Evolutionary conservation across 225 moss, liverwort and hornwort species (phyloP), one percentile per base, ranked within the genome.

Genomic region (Physcomitrellopsis africana): DNA sequence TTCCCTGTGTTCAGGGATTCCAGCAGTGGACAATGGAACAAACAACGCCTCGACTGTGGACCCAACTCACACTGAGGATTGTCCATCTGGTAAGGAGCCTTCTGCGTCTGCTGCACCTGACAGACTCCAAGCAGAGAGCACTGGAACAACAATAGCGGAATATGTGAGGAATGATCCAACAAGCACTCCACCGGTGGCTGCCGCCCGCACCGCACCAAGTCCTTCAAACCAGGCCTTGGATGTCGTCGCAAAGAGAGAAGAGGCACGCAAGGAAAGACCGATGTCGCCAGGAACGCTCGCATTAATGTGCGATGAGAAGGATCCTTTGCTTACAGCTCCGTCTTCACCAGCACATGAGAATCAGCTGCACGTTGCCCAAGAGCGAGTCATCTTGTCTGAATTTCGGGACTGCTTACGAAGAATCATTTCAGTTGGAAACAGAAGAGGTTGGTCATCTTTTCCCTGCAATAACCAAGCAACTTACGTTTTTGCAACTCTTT

Each of bases 261-360:
- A 62, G 53, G 63, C 68, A 11, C 88, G 84, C 37, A 77, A 77
- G 67, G 84, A 80, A 57, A 72, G 89, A 26, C 79, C 91, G 0
- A 82, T 90, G 88, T 93, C 91, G 10, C 93, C 95, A 3, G 95
- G 90, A 76, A 95, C 90, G 3, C 69, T 89, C 32, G 95, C 91
- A 8, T 67, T 93, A 74, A 89, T 95, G 90, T 93, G 95, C 70
- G 91, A 95, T 69, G 95, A 95, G 80, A 89, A 90, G 68, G 91
- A 95, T 18, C 84, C 91, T 0, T 70, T 93, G 73, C 87, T 86
- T 67, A 82, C 91, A 8, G 84, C 89, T 3, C 90, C 91, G 54
- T 72, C 89, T 49, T 89, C 86, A 68, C 86, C 69, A 58, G 67
- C 74, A 9, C 72, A 76, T 56, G 80, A 78, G 37, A 72, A 74